Conservation (phyloP, 2,329 filamentous ascomycete genomes). For the Phialophora expanda region DNA sequence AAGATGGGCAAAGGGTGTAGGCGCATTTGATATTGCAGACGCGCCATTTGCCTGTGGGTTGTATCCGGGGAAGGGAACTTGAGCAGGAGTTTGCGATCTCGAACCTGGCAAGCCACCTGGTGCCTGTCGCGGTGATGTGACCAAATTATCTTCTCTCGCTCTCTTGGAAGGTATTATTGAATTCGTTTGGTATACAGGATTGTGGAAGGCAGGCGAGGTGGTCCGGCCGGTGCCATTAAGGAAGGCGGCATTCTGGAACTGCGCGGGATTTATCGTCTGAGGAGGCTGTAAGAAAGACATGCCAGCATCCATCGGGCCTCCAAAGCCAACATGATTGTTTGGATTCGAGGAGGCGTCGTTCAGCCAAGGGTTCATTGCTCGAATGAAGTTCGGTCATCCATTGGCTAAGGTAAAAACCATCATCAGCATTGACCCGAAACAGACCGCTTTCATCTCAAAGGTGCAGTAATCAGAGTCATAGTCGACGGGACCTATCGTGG, state of each 20-base stretch:
- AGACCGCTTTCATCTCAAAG: slow-evolving; percentile 26
- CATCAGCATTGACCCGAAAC: slow-evolving; percentile 39
- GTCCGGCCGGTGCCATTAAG: slow-evolving; percentile 85
- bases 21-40: slow-evolving; percentile 65
- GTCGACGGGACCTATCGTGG: slow-evolving; percentile 14
- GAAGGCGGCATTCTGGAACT: slow-evolving; percentile 64
- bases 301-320: slow-evolving; percentile 53
- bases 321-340: slow-evolving; percentile 57
- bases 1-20: slow-evolving; percentile 78
- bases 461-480: background rate
- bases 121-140: slow-evolving; percentile 78
- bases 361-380: slow-evolving; percentile 60
- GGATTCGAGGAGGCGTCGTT: slow-evolving; percentile 55
- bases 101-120: slow-evolving; percentile 77
- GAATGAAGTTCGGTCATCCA: slow-evolving; percentile 52
- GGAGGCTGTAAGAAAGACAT: slow-evolving; percentile 56
- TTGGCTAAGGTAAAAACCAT: slow-evolving; percentile 46
- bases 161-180: slow-evolving; percentile 89
- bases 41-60: slow-evolving; percentile 67
- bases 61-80: slow-evolving; percentile 73
- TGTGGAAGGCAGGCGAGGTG: slow-evolving; percentile 77
- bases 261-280: slow-evolving; percentile 56
- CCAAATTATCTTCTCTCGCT: slow-evolving; percentile 80
- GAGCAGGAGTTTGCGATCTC: slow-evolving; percentile 84
- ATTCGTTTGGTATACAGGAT: slow-evolving; percentile 81